These are phyloP conservation scores for Chlorella ohadii DNA, from an alignment of 139 green algal species.

Conservation along the genomic window DNA sequence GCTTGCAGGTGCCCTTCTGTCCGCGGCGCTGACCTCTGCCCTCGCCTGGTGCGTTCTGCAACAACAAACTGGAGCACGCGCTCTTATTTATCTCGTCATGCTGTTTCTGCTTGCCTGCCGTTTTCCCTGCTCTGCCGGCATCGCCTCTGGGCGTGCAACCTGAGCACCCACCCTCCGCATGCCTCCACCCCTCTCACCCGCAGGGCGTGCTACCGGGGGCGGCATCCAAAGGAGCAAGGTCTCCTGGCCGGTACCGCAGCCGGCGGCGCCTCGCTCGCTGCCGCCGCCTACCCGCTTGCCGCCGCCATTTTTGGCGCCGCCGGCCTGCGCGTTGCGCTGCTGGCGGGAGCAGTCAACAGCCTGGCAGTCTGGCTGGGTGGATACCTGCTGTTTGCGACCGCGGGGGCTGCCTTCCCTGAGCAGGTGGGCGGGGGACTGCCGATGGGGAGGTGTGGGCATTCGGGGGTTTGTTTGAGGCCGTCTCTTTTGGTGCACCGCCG, in stretches of 20 bases:
- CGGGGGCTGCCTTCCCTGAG: constrained; percentile 70
- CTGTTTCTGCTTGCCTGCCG: background rate
- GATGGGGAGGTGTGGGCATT: no score
- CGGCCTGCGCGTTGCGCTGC: constrained; percentile 47
- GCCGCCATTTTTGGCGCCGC: constrained; percentile 27
- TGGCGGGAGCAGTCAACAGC: constrained; percentile 36
- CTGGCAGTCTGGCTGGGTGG: constrained; percentile 49
- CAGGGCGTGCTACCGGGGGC: constrained; percentile 19
- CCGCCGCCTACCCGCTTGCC: constrained; percentile 35
- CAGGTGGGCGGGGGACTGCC: background rate
- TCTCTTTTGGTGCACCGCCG: no score
- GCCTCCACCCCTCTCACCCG: background rate
- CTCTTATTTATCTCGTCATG: no score
- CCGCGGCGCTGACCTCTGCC: background rate
- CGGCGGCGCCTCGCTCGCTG: constrained; percentile 25
- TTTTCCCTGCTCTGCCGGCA: background rate
- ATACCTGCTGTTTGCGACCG: constrained; percentile 61
- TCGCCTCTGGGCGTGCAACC: no score
- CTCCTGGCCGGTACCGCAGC: constrained; percentile 40
- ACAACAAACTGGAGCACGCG: no score
- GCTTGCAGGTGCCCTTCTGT: background rate
- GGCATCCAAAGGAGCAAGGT: constrained; percentile 46
- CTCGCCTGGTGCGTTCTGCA: constrained; percentile 25
- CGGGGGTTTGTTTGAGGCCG: no score
- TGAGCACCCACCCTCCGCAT: background rate